Conservation (phyloP, 1,284 basidiomycete genomes). For the Tylopilus sp. region DNA sequence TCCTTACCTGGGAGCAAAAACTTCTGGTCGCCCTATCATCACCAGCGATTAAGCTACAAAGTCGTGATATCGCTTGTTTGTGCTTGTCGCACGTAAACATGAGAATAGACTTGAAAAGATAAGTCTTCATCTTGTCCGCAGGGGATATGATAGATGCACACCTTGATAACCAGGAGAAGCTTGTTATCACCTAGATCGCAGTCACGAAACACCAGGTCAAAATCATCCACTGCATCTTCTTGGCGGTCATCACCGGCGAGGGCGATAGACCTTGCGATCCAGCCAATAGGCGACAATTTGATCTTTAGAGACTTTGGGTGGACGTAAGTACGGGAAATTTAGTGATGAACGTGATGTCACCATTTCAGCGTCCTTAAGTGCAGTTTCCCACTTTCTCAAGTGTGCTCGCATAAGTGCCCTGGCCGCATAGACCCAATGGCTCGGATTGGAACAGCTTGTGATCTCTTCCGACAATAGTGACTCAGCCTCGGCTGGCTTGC, state of each 20-base stretch:
- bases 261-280: background rate
- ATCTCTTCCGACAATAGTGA: background rate
- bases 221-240: too few relatives aligned
- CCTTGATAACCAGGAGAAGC: constrained; percentile 7
- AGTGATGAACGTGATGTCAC: background rate
- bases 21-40: background rate
- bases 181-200: too few relatives aligned
- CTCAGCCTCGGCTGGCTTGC: background rate
- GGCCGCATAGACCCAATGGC: background rate
- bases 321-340: too few relatives aligned
- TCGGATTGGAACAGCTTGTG: background rate
- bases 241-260: too few relatives aligned
- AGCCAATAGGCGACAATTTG: constrained; percentile 1
- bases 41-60: background rate
- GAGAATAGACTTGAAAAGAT: too few relatives aligned
- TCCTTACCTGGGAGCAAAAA: background rate
- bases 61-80: background rate
- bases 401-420: background rate
- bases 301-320: background rate
- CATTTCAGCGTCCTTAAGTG: background rate
- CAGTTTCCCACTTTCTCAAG: background rate
- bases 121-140: too few relatives aligned
- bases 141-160: constrained; percentile 26
- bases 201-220: too few relatives aligned
- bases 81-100: background rate